Evolutionary conservation across 192 early-diverging fungal species (phyloP).

Genomic region (Backusella sp.): DNA sequence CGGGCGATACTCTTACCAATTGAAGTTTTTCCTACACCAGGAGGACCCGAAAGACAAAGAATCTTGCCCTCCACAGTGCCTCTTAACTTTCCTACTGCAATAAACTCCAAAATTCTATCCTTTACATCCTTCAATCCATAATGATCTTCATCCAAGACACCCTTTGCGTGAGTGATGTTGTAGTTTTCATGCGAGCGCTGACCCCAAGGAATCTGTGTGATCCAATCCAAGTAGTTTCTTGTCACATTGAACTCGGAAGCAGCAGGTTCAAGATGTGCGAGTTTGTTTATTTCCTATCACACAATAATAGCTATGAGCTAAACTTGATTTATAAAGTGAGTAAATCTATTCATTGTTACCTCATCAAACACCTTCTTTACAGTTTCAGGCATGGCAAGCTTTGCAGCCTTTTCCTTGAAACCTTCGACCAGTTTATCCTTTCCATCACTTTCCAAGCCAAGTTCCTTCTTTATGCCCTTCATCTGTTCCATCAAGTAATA

Average conservation of each 20-base stretch:
- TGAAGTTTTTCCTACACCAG: slow-evolving; percentile 98
- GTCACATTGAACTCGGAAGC: slow-evolving; percentile 99
- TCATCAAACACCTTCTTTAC: slow-evolving; percentile 96
- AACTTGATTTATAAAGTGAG: too few species aligned
- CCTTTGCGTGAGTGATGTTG: slow-evolving; percentile 80
- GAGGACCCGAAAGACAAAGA: slow-evolving; percentile 97
- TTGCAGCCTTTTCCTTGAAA: slow-evolving; percentile 84
- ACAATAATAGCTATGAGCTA: too few species aligned
- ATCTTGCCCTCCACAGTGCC: slow-evolving; percentile 99
- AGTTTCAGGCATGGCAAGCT: slow-evolving; percentile 85
- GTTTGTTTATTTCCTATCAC: slow-evolving; percentile 81
- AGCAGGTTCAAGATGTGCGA: slow-evolving; percentile 90
- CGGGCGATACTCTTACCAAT: slow-evolving; percentile 98
- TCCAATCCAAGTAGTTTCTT: slow-evolving; percentile 98
- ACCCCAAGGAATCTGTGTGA: slow-evolving; percentile 98
- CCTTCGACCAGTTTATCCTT: slow-evolving; percentile 97
- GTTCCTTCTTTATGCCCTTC: slow-evolving; percentile 98
- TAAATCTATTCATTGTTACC: slow-evolving; percentile 40
- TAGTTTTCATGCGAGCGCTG: slow-evolving; percentile 89
- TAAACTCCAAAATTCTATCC: slow-evolving; percentile 98
- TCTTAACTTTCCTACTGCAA: slow-evolving; percentile 94
- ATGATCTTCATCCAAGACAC: slow-evolving; percentile 97
- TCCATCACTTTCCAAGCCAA: slow-evolving; percentile 96
- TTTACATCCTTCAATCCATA: slow-evolving; percentile 99
- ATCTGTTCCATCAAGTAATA: slow-evolving; percentile 99